These are phyloP conservation scores for Hordeum vulgare DNA, from an alignment of 176 grass and related monocot genomes.

Conservation along the genomic window MorexV3_pseudomolecules_assembly NC_058522.1:509289169-509289668, in stretches of 20 bases:
- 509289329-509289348: background rate
- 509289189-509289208: background rate
- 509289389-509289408: background rate
- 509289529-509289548: background rate
- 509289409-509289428: background rate
- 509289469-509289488: background rate
- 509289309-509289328: background rate
- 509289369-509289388: background rate
- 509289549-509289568: background rate
- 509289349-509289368: background rate
- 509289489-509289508: background rate
- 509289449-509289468: background rate
- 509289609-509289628: background rate
- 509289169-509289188: background rate
- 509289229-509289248: background rate
- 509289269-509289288: background rate
- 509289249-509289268: background rate
- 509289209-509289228: background rate
- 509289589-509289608: background rate
- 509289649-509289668: background rate
- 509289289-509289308: background rate
- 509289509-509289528: background rate
- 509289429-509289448: background rate
- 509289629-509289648: background rate
- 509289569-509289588: background rate